Evolutionary conservation across 495 filamentous ascomycete species (phyloP).

Genomic region (Glonium stellatum): DNA sequence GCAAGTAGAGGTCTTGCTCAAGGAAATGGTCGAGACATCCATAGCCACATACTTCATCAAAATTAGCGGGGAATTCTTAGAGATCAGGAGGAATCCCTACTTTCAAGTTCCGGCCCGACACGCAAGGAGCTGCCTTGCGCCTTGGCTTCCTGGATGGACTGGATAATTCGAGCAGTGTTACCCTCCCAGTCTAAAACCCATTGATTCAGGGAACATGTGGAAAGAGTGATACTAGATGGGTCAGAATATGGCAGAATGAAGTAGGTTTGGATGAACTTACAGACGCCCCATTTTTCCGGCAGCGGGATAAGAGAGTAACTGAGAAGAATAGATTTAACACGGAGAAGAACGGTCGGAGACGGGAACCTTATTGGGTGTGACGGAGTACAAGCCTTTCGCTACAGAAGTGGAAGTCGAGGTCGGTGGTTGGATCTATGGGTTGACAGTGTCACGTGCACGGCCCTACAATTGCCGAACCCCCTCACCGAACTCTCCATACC

Average conservation of each 20-base stretch:
- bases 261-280: not conserved
- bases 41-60: conserved; percentile 45
- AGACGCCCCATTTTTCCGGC: not conserved
- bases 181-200: conserved; percentile 67
- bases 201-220: conserved; percentile 46
- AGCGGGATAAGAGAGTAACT: too few species aligned
- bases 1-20: conserved; percentile 48
- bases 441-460: too few species aligned
- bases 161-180: conserved; percentile 66
- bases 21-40: conserved; percentile 67
- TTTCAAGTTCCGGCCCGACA: conserved; percentile 66
- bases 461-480: too few species aligned
- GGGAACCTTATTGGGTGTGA: too few species aligned
- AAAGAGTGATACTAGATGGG: conserved; percentile 37
- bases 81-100: conserved; percentile 30
- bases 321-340: too few species aligned
- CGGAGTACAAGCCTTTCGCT: too few species aligned
- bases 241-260: conserved; percentile 27
- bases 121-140: conserved; percentile 60
- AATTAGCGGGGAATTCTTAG: not conserved
- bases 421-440: too few species aligned
- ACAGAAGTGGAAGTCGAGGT: too few species aligned
- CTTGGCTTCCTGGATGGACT: conserved; percentile 68
- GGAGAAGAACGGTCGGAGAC: too few species aligned
- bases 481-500: too few species aligned